A percentile compares a stretch with the other conserved stretches of the same genome.
Conservation (phyloP, 2,329 filamentous ascomycete species). For the Aspergillus arachidicola region DNA sequence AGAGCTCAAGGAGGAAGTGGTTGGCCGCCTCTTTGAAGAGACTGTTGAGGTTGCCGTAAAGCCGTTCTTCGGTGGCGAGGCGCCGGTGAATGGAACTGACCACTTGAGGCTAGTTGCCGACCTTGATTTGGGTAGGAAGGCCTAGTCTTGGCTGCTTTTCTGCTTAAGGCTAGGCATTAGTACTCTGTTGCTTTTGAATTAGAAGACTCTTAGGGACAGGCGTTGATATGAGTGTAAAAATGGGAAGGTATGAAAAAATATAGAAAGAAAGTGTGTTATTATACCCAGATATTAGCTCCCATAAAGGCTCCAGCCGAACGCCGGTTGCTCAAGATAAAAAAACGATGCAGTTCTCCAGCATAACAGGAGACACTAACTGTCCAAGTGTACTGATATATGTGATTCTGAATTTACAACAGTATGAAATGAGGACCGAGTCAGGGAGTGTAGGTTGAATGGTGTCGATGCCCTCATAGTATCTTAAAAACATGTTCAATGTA, state of each 20-base stretch:
- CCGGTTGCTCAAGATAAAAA: not conserved
- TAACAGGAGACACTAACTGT: not conserved
- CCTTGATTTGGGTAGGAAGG: slow-evolving; percentile 43
- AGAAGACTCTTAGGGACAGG: not conserved
- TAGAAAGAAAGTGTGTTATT: not conserved
- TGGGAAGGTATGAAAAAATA: not conserved
- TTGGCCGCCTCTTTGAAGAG: slow-evolving; percentile 75
- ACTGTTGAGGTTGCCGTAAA: slow-evolving; percentile 69
- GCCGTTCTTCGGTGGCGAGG: slow-evolving; percentile 64
- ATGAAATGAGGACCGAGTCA: not conserved
- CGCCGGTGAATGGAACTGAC: slow-evolving; percentile 23
- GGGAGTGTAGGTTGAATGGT: not conserved
- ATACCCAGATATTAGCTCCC: not conserved
- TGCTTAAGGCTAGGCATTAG: not conserved
- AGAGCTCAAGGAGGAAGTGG: slow-evolving; percentile 66
- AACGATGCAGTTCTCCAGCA: not conserved
- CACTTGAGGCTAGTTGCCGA: slow-evolving; percentile 44
- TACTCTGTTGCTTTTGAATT: not conserved
- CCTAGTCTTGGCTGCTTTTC: slow-evolving; percentile 10
- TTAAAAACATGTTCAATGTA: too few relatives aligned
- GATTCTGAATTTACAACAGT: not conserved
- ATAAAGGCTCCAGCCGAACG: not conserved
- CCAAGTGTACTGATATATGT: not conserved
- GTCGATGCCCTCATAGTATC: too few relatives aligned
- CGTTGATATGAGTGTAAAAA: not conserved